Evolutionary conservation across 345 rosid species (phyloP).

Genomic region (Aquilaria malaccensis): DNA sequence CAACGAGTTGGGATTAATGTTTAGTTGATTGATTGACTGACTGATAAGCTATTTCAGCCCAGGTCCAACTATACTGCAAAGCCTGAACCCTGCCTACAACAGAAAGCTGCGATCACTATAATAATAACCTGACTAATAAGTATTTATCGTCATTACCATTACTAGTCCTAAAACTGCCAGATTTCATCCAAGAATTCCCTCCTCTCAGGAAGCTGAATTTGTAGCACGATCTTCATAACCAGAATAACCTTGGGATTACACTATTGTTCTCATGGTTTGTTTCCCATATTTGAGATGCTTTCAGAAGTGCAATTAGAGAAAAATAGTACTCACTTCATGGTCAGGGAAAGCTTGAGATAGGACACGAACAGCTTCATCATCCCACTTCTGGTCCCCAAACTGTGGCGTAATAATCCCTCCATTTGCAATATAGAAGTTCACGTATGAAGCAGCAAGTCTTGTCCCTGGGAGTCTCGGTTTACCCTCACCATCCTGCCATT

Average conservation of each 20-base stretch:
- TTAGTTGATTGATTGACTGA: too few species aligned
- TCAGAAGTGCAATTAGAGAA: neutral
- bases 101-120: too few species aligned
- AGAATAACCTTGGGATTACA: constrained; percentile 4
- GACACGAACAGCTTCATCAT: constrained; percentile 67
- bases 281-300: neutral
- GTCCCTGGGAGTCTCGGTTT: constrained; percentile 58
- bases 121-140: too few species aligned
- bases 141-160: too few species aligned
- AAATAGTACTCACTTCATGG: constrained; percentile 37
- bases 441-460: constrained; percentile 84
- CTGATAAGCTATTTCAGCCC: too few species aligned
- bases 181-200: too few species aligned
- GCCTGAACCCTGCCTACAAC: too few species aligned
- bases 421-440: constrained; percentile 73
- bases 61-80: too few species aligned
- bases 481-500: constrained; percentile 49
- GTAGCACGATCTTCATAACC: neutral
- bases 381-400: constrained; percentile 78
- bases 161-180: too few species aligned
- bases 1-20: too few species aligned
- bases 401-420: constrained; percentile 69
- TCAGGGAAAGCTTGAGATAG: constrained; percentile 64
- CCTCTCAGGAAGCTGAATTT: too few species aligned
- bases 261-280: neutral